Base-by-base conservation (phyloP, 306 rosid genomes). In the Rosa lucieae region DNA sequence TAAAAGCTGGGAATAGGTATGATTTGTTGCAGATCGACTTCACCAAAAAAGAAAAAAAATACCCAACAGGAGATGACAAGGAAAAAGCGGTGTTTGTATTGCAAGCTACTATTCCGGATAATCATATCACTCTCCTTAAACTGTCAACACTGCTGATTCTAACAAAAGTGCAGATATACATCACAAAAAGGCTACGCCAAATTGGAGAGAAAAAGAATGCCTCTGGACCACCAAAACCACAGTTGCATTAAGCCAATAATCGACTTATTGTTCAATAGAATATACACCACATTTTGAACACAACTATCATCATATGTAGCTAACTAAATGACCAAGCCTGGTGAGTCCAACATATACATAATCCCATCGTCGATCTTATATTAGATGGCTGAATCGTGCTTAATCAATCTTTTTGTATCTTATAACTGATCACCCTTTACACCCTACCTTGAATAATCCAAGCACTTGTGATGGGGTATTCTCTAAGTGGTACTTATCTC, bases 221-320 rank as follows among this genome's bases (percentile, higher is more conserved):
- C 88, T 82, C 88, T 75, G 40, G 66, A 76, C 94, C 88, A 87
- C 92, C 93, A 90, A 93, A 93, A 91, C 81, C 90, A 89, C 90
- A 82, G 85, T 88, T 88, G 87, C 88, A 82, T 79, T 77, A 81
- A 80, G 84, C 90, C 92, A 87, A 85, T 73, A 78, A 63, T 84
- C 65, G 81, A 86, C 87, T 79, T 88, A 73, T 86, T 82, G 82
- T 86, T 81, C 88, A 80, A 81, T 82, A 83, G 52, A 79, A 85
- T 87, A 84, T 86, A 89, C 86, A 89, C 81, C 89, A 87, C 83
- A 83, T 90, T 65, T 84, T 85, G 81, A 85, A 88, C 89, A 89
- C 93, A 85, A 75, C 91, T 84, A 84, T 82, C 75, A 78, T 88
- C 81, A 78, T 88, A 75, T 85, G 85, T 80, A 76, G 74, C 93